These are phyloP conservation scores for Cyberlindnera mississippiensis DNA, from an alignment of 805 yeast species.

Conservation along the genomic window DNA sequence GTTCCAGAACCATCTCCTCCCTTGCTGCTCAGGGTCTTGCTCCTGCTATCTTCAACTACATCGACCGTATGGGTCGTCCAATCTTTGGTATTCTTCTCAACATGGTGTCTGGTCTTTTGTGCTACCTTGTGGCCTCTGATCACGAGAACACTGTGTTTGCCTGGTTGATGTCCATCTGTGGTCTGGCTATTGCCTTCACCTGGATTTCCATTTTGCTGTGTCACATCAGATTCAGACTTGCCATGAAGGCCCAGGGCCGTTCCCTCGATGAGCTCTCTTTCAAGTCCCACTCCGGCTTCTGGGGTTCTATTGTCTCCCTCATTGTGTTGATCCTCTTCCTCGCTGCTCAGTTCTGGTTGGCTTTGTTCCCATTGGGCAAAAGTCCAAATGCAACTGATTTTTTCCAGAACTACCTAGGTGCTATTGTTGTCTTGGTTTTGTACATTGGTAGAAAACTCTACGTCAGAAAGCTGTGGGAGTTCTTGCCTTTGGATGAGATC, in stretches of 20 bases:
- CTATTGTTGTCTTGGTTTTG: slow-evolving; percentile 36
- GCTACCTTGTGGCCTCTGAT: slow-evolving; percentile 42
- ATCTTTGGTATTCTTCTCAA: slow-evolving; percentile 40
- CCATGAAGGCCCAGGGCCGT: slow-evolving; percentile 41
- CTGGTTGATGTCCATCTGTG: slow-evolving; percentile 49
- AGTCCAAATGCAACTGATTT: slow-evolving; percentile 32
- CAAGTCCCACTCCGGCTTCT: slow-evolving; percentile 39
- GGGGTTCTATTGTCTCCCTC: slow-evolving; percentile 40
- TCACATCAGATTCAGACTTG: slow-evolving; percentile 43
- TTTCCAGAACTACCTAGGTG: slow-evolving; percentile 40
- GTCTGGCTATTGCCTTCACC: slow-evolving; percentile 44
- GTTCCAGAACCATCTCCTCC: slow-evolving; percentile 49
- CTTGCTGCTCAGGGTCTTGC: slow-evolving; percentile 44
- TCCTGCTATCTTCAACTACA: slow-evolving; percentile 38
- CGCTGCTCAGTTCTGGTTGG: slow-evolving; percentile 45
- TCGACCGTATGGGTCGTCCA: slow-evolving; percentile 50
- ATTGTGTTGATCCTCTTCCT: slow-evolving; percentile 35
- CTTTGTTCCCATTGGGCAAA: slow-evolving; percentile 41
- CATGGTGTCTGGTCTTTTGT: slow-evolving; percentile 38
- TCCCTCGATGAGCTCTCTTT: slow-evolving; percentile 38
- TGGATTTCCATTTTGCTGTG: slow-evolving; percentile 46
- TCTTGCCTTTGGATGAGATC: slow-evolving; percentile 44
- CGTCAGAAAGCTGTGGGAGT: slow-evolving; percentile 38
- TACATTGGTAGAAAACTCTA: slow-evolving; percentile 41
- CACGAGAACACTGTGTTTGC: slow-evolving; percentile 38